Percentiles rank a stretch among this genome's conserved stretches.
Evolutionary conservation across 768 basidiomycete species (phyloP).

Genomic region (Russula vinacea): DNA sequence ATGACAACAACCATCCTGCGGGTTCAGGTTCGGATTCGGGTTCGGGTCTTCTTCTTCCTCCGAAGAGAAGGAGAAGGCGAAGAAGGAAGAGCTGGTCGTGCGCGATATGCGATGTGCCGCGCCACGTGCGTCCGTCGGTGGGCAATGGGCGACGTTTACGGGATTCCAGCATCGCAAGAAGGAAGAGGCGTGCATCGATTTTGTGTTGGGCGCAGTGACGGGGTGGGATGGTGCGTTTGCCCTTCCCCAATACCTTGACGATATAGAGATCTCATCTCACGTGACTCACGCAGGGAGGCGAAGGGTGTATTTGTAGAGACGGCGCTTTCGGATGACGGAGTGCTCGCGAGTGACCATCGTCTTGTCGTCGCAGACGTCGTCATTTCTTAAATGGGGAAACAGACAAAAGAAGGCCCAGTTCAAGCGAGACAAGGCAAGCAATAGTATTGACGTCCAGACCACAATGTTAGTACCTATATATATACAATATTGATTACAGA

Average conservation of each 20-base stretch:
- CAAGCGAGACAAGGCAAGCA: neutral
- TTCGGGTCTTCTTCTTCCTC: neutral
- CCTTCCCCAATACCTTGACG: neutral
- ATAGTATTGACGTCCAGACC: neutral
- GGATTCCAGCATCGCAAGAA: slow-evolving; percentile 47
- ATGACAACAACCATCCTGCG: neutral
- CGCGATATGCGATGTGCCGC: slow-evolving; percentile 45
- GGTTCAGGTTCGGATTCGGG: neutral
- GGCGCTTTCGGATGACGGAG: slow-evolving; percentile 36
- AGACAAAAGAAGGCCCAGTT: neutral
- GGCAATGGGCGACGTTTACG: slow-evolving; percentile 51
- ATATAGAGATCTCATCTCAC: neutral
- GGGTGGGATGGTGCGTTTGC: slow-evolving; percentile 41
- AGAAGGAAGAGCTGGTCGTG: slow-evolving; percentile 34
- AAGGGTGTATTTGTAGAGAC: slow-evolving; percentile 6
- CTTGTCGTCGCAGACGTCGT: slow-evolving; percentile 48
- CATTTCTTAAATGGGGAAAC: slow-evolving; percentile 1
- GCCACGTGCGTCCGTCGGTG: slow-evolving; percentile 43
- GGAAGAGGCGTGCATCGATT: slow-evolving; percentile 47
- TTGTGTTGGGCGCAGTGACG: slow-evolving; percentile 49
- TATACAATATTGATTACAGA: neutral
- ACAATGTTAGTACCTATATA: neutral
- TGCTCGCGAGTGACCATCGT: slow-evolving; percentile 55
- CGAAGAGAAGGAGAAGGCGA: neutral
- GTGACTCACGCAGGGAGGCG: slow-evolving; percentile 3